phyloP scores from a whole-genome alignment of 768 basidiomycete genomes.

The Mycena leptocephala region DNA sequence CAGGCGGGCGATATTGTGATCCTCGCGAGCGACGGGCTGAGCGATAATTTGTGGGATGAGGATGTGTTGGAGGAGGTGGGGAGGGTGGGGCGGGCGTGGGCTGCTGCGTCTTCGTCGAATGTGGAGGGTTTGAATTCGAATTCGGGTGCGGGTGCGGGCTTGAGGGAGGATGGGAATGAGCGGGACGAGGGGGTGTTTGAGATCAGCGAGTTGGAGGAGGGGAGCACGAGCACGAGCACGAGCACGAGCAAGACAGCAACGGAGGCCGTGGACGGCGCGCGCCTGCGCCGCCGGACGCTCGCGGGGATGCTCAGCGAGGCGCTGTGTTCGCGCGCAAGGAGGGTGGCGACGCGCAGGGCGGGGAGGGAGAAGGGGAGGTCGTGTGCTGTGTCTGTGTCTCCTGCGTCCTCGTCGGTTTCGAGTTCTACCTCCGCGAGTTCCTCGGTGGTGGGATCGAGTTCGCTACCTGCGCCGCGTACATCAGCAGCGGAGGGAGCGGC shows the following conservation, averaged over 20 bases:
- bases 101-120: constrained; percentile 1
- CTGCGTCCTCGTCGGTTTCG: constrained; percentile 5
- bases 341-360: constrained; percentile 71
- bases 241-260: not conserved
- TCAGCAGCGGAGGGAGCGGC: not conserved
- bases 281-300: constrained; percentile 67
- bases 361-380: constrained; percentile 38
- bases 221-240: too few species aligned
- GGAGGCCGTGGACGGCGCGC: constrained; percentile 6
- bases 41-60: constrained; percentile 92
- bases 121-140: not conserved
- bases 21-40: constrained; percentile 85
- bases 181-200: not conserved
- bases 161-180: not conserved
- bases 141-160: not conserved
- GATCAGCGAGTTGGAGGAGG: not conserved
- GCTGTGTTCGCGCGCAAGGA: constrained; percentile 82
- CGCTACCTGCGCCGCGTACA: not conserved
- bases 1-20: constrained; percentile 84
- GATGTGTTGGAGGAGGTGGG: constrained; percentile 89
- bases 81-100: constrained; percentile 60
- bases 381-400: not conserved
- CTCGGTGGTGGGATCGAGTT: too few species aligned
- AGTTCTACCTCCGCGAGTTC: not conserved
- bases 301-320: constrained; percentile 86